A percentile compares a stretch with the other conserved stretches of the same genome.
phyloP scores from a whole-genome alignment of 2,329 filamentous ascomycete species.

The Coniochaeta sp. region DNA sequence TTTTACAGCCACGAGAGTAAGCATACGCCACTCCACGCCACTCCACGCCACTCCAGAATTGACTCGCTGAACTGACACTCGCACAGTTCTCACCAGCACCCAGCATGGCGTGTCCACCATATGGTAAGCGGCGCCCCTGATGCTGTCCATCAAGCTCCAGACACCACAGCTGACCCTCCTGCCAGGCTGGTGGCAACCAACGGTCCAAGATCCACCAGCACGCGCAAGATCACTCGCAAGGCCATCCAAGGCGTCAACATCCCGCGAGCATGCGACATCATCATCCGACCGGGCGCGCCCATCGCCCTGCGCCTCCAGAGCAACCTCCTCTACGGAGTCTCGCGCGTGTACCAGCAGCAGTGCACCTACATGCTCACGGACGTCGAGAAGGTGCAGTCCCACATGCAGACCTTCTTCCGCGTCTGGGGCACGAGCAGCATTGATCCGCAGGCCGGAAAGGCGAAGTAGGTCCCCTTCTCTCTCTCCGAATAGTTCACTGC shows the following conservation, averaged over 20 bases:
- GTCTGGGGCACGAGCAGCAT: slow-evolving; percentile 50
- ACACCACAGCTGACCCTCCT: not conserved
- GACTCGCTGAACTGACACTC: slow-evolving; percentile 14
- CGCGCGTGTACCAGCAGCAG: slow-evolving; percentile 80
- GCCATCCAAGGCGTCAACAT: slow-evolving; percentile 86
- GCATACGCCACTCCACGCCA: too few species aligned
- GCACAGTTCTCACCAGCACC: slow-evolving; percentile 68
- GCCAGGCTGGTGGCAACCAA: slow-evolving; percentile 85
- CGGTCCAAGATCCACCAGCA: slow-evolving; percentile 61
- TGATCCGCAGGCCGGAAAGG: slow-evolving; percentile 64
- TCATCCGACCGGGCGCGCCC: slow-evolving; percentile 71
- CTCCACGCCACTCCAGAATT: not conserved
- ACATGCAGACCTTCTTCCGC: slow-evolving; percentile 62
- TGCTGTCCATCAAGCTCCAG: too few species aligned
- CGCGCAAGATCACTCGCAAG: slow-evolving; percentile 73
- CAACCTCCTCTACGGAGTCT: slow-evolving; percentile 78
- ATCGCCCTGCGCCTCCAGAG: slow-evolving; percentile 87
- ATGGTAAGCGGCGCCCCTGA: slow-evolving; percentile 54
- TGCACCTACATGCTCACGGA: slow-evolving; percentile 80
- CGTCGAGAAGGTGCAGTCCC: slow-evolving; percentile 64
- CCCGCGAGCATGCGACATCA: slow-evolving; percentile 79
- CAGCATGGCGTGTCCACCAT: slow-evolving; percentile 92
- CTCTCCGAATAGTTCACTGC: too few species aligned
- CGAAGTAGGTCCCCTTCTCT: slow-evolving; percentile 56
- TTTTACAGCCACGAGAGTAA: slow-evolving; percentile 94